Conservation (phyloP, 2,329 filamentous ascomycete species). For the Penicillium digitatum region DNA sequence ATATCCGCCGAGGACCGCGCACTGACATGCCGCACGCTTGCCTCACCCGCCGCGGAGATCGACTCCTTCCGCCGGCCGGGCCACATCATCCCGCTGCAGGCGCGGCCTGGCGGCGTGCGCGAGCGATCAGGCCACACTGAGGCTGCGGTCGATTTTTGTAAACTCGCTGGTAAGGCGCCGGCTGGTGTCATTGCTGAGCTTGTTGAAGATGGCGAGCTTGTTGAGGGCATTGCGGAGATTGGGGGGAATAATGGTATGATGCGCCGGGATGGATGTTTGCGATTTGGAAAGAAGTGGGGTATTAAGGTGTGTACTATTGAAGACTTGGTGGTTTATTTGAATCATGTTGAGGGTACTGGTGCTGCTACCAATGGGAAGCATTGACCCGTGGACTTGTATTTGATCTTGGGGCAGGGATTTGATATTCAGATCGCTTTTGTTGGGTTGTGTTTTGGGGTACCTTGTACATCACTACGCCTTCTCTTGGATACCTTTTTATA, state of each 20-base stretch:
- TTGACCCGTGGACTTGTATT: slow-evolving; percentile 17
- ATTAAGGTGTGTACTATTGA: slow-evolving; percentile 95
- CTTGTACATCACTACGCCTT: slow-evolving; percentile 14
- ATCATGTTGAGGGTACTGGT: slow-evolving; percentile 62
- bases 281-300: slow-evolving; percentile 82
- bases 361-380: slow-evolving; percentile 35
- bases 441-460: slow-evolving; percentile 7
- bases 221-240: slow-evolving; percentile 64
- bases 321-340: slow-evolving; percentile 74
- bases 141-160: slow-evolving; percentile 85
- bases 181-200: slow-evolving; percentile 88
- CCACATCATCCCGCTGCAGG: slow-evolving; percentile 82
- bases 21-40: slow-evolving; percentile 73
- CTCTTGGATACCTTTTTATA: slow-evolving; percentile 10
- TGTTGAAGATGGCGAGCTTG: slow-evolving; percentile 76
- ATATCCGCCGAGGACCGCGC: slow-evolving; percentile 87
- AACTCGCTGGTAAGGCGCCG: slow-evolving; percentile 69
- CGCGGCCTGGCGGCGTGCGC: slow-evolving; percentile 73
- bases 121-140: slow-evolving; percentile 85
- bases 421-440: not conserved
- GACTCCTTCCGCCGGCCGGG: slow-evolving; percentile 74
- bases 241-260: slow-evolving; percentile 75
- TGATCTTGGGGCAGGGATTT: not conserved
- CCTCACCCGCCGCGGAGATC: slow-evolving; percentile 57
- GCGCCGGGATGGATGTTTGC: slow-evolving; percentile 79